Evolutionary conservation across 352 stramenopile genomes (phyloP).

Genomic region (Phytophthora capsici): DNA sequence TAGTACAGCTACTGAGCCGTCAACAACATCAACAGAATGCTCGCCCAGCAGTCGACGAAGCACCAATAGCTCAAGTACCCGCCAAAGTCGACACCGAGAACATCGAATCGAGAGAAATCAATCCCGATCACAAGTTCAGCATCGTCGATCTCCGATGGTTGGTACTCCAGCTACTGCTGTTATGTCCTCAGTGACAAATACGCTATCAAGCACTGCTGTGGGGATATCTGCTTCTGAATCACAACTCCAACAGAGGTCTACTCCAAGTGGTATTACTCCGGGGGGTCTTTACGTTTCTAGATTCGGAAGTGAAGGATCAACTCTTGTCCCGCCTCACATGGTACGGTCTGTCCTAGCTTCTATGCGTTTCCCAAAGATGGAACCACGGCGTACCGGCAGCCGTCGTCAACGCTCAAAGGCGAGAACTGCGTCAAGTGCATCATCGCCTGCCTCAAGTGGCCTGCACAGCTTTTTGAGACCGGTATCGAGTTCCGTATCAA

Average conservation of each 20-base stretch:
- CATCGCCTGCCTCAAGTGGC: constrained; percentile 4
- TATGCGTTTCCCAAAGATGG: constrained; percentile 8
- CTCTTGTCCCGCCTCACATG: constrained; percentile 17
- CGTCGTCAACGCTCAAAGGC: constrained; percentile 4
- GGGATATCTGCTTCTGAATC: neutral
- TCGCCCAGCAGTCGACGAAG: constrained; percentile 1
- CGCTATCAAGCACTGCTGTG: neutral
- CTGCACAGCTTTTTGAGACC: neutral
- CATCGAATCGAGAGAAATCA: constrained; percentile 18
- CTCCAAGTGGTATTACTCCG: neutral
- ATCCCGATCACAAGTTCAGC: constrained; percentile 6
- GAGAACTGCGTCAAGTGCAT: constrained; percentile 2
- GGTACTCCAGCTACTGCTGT: neutral
- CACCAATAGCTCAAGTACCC: constrained; percentile 7
- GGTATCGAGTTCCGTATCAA: constrained; percentile 5
- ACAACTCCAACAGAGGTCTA: neutral
- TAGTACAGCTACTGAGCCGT: neutral
- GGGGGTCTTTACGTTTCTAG: constrained; percentile 4
- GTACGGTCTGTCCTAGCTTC: constrained; percentile 14
- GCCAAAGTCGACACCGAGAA: constrained; percentile 15
- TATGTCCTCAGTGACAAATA: neutral
- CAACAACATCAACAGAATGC: neutral
- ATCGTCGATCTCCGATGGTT: constrained; percentile 2
- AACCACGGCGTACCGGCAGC: constrained; percentile 2
- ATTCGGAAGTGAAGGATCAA: constrained; percentile 2